A percentile compares a stretch with the other conserved stretches of the same genome.
Evolutionary conservation across 2,329 filamentous ascomycete species (phyloP).

Genomic region (Phaeosphaeriaceae sp.): DNA sequence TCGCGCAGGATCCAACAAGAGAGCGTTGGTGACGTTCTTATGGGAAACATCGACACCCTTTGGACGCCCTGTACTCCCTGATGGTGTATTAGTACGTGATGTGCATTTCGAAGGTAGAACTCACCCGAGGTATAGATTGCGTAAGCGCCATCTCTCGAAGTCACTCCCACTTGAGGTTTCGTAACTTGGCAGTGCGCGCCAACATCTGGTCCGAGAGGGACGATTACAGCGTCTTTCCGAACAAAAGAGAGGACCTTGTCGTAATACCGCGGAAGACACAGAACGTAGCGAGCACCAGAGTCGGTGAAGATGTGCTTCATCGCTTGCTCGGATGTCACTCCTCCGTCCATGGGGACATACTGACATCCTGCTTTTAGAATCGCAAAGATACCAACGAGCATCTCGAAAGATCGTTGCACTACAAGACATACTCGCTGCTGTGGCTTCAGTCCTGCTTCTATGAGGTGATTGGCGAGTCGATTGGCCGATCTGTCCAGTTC

Average conservation of each 20-base stretch:
- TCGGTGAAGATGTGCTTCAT: constrained; percentile 60
- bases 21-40: constrained; percentile 62
- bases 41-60: constrained; percentile 69
- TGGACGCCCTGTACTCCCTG: constrained; percentile 62
- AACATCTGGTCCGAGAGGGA: constrained; percentile 22
- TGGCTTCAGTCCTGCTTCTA: constrained; percentile 33
- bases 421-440: constrained; percentile 62
- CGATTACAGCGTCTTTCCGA: constrained; percentile 17
- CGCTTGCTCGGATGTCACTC: constrained; percentile 43
- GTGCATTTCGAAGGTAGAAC: not conserved
- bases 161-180: constrained; percentile 25
- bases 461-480: constrained; percentile 41
- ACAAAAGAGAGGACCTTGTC: constrained; percentile 31
- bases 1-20: constrained; percentile 60
- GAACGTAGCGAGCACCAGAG: constrained; percentile 53
- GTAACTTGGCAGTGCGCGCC: constrained; percentile 22
- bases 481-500: constrained; percentile 41
- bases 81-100: not conserved
- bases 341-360: constrained; percentile 67
- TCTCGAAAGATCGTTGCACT: constrained; percentile 63
- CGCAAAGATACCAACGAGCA: constrained; percentile 66
- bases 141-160: constrained; percentile 39
- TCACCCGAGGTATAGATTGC: constrained; percentile 62
- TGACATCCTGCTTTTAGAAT: constrained; percentile 66
- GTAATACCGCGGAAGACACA: constrained; percentile 55